Evolutionary conservation across 148 eudicot species (phyloP).

Genomic region (Rheum nobile): DNA sequence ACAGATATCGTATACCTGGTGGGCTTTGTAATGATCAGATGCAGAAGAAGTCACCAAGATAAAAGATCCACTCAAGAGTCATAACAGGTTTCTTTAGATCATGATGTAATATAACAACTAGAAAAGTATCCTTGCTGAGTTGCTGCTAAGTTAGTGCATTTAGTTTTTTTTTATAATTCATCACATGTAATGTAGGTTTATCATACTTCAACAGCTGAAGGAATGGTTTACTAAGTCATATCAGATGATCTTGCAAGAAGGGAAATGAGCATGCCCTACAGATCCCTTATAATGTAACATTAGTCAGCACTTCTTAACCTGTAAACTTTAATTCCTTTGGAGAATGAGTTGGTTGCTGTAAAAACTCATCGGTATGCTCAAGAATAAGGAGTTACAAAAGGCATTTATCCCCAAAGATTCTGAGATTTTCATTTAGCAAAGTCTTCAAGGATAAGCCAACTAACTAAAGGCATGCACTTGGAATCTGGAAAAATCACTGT

Average conservation of each 20-base stretch:
- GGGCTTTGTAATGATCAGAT: neutral
- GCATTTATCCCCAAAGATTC: neutral
- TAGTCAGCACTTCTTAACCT: neutral
- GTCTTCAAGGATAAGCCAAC: neutral
- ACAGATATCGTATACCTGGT: neutral
- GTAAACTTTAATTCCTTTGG: neutral
- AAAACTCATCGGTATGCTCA: neutral
- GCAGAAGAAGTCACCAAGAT: neutral
- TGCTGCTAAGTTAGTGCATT: neutral
- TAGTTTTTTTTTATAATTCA: neutral
- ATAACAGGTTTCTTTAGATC: neutral
- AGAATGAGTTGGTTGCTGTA: neutral
- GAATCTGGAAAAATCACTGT: neutral
- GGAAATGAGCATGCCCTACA: neutral
- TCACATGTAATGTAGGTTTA: neutral
- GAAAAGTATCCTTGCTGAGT: neutral
- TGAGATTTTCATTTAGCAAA: neutral
- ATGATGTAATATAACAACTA: neutral
- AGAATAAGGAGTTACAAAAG: neutral
- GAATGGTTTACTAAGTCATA: neutral
- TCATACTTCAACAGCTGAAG: neutral
- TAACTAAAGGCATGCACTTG: neutral
- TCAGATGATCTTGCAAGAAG: neutral
- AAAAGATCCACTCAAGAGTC: neutral
- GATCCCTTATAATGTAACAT: neutral